These are phyloP conservation scores for Backusella parvicylindrica DNA, from an alignment of 192 early-diverging fungal genomes.

Conservation along the genomic window DNA sequence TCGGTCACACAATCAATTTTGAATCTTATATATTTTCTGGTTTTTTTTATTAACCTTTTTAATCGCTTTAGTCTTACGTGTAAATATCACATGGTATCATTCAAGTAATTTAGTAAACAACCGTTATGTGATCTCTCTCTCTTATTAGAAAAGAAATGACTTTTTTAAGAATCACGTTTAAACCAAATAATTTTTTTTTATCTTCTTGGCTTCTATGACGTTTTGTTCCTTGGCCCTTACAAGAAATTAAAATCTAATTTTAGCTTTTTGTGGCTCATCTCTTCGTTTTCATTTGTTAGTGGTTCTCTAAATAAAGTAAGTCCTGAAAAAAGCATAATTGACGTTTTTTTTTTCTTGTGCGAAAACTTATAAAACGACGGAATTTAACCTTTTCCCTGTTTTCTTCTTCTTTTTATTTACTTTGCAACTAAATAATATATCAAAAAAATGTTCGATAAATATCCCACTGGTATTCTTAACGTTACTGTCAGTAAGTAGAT, in stretches of 20 bases:
- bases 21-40: not conserved
- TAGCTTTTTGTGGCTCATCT: not conserved
- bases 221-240: not conserved
- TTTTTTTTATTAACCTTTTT: not conserved
- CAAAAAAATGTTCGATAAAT: constrained; percentile 1
- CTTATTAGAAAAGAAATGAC: not conserved
- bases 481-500: constrained; percentile 22
- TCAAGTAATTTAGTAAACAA: not conserved
- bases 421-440: not conserved
- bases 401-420: not conserved
- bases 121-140: not conserved
- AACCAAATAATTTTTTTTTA: not conserved
- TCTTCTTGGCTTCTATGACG: not conserved
- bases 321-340: not conserved
- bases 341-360: too few relatives aligned
- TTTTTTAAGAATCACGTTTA: not conserved
- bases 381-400: not conserved
- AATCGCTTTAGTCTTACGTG: not conserved
- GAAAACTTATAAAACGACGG: not conserved
- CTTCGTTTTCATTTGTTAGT: not conserved
- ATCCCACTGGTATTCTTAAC: constrained; percentile 5
- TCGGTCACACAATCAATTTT: not conserved
- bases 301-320: not conserved
- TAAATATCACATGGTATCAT: not conserved
- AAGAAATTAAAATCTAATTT: not conserved